A percentile compares a stretch with the other conserved stretches of the same genome.
phyloP scores from a whole-genome alignment of 768 basidiomycete genomes.

The Candolleomyces eurysporus region DNA sequence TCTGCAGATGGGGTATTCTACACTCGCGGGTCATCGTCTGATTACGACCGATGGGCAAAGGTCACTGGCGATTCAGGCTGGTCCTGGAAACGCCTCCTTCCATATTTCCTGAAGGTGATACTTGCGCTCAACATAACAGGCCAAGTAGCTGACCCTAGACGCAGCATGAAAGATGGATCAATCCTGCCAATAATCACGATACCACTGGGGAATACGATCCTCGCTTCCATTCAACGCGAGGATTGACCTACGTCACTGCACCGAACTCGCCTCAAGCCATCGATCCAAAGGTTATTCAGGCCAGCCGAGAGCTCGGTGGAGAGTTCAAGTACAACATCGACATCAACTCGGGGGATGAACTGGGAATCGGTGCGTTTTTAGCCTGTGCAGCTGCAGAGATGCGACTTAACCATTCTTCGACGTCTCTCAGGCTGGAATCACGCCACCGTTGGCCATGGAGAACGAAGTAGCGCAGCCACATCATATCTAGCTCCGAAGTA shows the following conservation, averaged over 20 bases:
- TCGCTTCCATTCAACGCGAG: slow-evolving; percentile 24
- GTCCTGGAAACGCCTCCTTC: slow-evolving; percentile 26
- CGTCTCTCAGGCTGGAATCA: slow-evolving; percentile 10
- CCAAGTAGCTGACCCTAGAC: slow-evolving; percentile 10
- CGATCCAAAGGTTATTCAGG: slow-evolving; percentile 31
- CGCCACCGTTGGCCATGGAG: slow-evolving; percentile 5
- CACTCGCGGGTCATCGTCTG: slow-evolving; percentile 32
- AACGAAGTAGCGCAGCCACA: slow-evolving; percentile 25
- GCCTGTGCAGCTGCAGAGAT: no score
- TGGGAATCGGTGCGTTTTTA: slow-evolving; percentile 46
- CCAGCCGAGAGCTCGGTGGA: slow-evolving; percentile 29
- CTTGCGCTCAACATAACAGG: not conserved
- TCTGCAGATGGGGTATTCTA: slow-evolving; percentile 21
- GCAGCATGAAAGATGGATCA: slow-evolving; percentile 24
- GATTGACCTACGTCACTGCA: slow-evolving; percentile 25
- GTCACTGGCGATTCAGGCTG: slow-evolving; percentile 46
- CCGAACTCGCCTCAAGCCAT: slow-evolving; percentile 22
- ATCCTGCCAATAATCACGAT: slow-evolving; percentile 30
- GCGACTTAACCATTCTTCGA: slow-evolving; percentile 14
- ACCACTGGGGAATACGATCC: slow-evolving; percentile 31
- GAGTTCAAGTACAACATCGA: slow-evolving; percentile 42
- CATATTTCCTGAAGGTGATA: slow-evolving; percentile 24
- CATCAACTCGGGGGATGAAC: slow-evolving; percentile 37
- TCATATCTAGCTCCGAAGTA: slow-evolving; percentile 28
- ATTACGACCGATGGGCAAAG: slow-evolving; percentile 51